Evolutionary conservation across 352 stramenopile genomes (phyloP), one percentile per base, ranked within the genome.

Genomic region (Pythium insidiosum): DNA sequence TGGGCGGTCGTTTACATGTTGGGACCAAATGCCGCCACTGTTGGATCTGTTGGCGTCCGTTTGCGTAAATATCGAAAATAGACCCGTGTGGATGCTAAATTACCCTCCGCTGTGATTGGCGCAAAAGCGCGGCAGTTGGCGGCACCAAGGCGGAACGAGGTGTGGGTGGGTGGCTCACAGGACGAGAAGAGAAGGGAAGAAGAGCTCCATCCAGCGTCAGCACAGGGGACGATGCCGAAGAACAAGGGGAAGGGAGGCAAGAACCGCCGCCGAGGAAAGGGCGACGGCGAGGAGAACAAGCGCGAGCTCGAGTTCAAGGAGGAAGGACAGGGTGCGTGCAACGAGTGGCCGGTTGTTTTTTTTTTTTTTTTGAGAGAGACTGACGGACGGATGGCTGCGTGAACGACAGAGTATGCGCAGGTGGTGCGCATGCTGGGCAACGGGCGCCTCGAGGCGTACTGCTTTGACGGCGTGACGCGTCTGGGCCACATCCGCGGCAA

Each of bases 251-350:
- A 99, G 67, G 95, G 95, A 66, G 95, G 95, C 73, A 99, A 99
- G 75, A 99, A 98, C 72, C 84, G 94, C 45, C 88, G 94, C 53
- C 87, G 93, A 68, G 96, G 96, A 68, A 99, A 99, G 80, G 97
- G 97, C 66, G 95, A 99, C 58, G 95, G 95, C 60, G 95, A 99
- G 68, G 96, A 98, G 73, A 97, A 97, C 62, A 99, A 99, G 77
- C 89, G 96, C 59, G 95, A 99, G 72, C 85, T 99, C 30, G 94
- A 99, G 76, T 99, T 99, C 78, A 99, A 99, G 71, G 96, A 99
- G 67, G 94, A 98, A 43, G 96, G 96, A 26, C 96, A 99, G 68
- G 88, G 86, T 95, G 57, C 50, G 73, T 69, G 28, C 9, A 13
- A 33, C 28, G n/a, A n/a, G n/a, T n/a, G n/a, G n/a, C n/a, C n/a